Evolutionary conservation across 2,329 filamentous ascomycete genomes (phyloP).

Genomic region (Nothophoma quercina): DNA sequence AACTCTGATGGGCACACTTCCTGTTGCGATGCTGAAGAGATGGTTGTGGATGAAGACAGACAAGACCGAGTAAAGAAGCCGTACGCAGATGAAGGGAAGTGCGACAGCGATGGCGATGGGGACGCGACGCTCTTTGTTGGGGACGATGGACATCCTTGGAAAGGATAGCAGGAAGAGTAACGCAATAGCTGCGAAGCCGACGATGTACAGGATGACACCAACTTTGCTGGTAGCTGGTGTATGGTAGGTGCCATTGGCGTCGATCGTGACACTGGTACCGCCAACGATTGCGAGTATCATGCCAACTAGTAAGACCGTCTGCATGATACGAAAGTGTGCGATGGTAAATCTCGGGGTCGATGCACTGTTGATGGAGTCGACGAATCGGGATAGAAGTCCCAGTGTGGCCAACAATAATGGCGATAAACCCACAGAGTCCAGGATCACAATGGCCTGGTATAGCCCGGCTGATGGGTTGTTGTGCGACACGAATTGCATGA

Average conservation of each 20-base stretch:
- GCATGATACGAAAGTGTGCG: constrained; percentile 39
- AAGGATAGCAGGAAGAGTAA: constrained; percentile 17
- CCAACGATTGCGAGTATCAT: constrained; percentile 47
- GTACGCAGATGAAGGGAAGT: constrained; percentile 27
- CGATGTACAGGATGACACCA: constrained; percentile 27
- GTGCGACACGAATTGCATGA: constrained; percentile 60
- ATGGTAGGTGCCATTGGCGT: constrained; percentile 22
- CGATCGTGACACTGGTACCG: constrained; percentile 16
- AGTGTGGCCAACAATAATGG: constrained; percentile 57
- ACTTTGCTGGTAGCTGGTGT: constrained; percentile 27
- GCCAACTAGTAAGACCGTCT: constrained; percentile 41
- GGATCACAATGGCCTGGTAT: constrained; percentile 54
- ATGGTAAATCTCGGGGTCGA: constrained; percentile 26
- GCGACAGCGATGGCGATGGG: constrained; percentile 23
- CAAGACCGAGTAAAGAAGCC: constrained; percentile 27
- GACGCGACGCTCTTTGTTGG: constrained; percentile 23
- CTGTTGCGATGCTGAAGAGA: constrained; percentile 26
- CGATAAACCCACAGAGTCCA: constrained; percentile 58
- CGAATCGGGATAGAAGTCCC: constrained; percentile 52
- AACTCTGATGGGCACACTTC: constrained; percentile 18
- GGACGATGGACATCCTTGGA: constrained; percentile 1
- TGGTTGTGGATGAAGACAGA: constrained; percentile 24
- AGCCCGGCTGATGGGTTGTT: constrained; percentile 48
- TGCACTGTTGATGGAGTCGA: constrained; percentile 25
- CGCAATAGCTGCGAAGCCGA: constrained; percentile 21